These are phyloP conservation scores for Phyllosticta paracitricarpa DNA, from an alignment of 2,329 filamentous ascomycete species.

Conservation along the genomic window DNA sequence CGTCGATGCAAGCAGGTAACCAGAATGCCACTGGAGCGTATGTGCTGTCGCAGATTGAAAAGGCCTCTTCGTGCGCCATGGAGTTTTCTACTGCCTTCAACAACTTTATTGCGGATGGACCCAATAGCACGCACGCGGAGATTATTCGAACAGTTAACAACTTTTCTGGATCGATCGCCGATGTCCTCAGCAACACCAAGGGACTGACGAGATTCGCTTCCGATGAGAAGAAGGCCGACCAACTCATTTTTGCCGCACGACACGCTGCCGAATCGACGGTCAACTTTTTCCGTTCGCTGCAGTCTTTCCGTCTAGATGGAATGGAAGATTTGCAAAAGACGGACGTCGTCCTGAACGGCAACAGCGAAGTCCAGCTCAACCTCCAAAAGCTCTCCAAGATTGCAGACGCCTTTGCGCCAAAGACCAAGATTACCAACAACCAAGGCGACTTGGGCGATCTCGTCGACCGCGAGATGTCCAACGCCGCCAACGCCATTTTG, in stretches of 20 bases:
- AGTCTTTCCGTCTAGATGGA: constrained; percentile 87
- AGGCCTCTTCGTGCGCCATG: constrained; percentile 85
- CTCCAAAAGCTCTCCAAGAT: constrained; percentile 89
- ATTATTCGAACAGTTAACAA: constrained; percentile 88
- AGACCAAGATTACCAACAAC: constrained; percentile 67
- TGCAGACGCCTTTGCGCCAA: constrained; percentile 83
- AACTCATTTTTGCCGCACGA: constrained; percentile 71
- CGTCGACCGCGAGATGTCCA: constrained; percentile 82
- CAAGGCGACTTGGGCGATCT: constrained; percentile 86
- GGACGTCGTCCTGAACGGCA: constrained; percentile 93
- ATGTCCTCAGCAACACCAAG: constrained; percentile 94
- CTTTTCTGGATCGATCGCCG: constrained; percentile 81
- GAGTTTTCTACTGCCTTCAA: constrained; percentile 98
- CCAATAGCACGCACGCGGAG: constrained; percentile 78
- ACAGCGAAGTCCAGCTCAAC: constrained; percentile 90
- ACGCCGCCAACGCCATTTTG: constrained; percentile 90
- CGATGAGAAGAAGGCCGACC: constrained; percentile 88
- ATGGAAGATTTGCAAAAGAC: constrained; percentile 88
- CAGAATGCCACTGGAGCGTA: constrained; percentile 94
- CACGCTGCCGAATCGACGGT: constrained; percentile 79
- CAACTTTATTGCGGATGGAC: constrained; percentile 94
- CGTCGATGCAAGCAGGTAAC: constrained; percentile 96
- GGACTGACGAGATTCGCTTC: constrained; percentile 86
- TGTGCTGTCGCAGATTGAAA: constrained; percentile 93
- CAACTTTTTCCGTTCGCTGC: constrained; percentile 87